Base-by-base conservation (phyloP, 768 basidiomycete genomes). In the Boletus sp. region DNA sequence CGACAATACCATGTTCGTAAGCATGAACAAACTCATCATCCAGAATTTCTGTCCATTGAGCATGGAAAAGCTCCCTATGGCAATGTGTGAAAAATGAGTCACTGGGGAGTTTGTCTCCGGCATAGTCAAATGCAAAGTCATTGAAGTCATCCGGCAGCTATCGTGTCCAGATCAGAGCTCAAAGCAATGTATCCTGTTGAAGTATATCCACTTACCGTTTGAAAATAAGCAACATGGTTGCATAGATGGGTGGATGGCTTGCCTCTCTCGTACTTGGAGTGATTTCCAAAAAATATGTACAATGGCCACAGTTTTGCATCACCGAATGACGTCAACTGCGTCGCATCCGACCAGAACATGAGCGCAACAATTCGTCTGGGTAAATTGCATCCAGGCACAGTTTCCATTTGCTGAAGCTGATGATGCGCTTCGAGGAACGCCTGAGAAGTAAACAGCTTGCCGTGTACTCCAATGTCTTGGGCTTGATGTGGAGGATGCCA, bases 331-430 rank as follows among this genome's bases (percentile, higher is more conserved):
- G 39, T 40, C 4, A 54, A 30, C 32, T 54, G 37, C 3, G 36
- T 54, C 9, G 47, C 4, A 6, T 54, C 14, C 2, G 46, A 54
- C 54, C 54, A 54, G 28, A 54, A 47, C 45, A 54, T 54, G 3
- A 54, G n/a, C 8, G 11, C 28, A 1, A 32, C 28, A 1, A 54
- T 28, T 39, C 37, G 14, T 39, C 17, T 39, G 6, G 37, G 37
- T 39, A 39, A 15, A 17, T 39, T 39, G 37, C 37, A 39, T 4
- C 14, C 14, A 12, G 37, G 15, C 15, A 17, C 5, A 17, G 37
- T 39, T 17, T 39, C 37, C 14, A 39, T 39, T 39, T 39, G 37
- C 37, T 39, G 14, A 39, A 39, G 11, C 17, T 39, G 37, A 39
- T 39, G 11, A 15, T 39, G 37, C 14, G 37, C 37, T 15, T 39